A percentile compares a stretch with the other conserved stretches of the same genome.
phyloP scores from a whole-genome alignment of 2,329 filamentous ascomycete species.

The Monosporascus sp. region DNA sequence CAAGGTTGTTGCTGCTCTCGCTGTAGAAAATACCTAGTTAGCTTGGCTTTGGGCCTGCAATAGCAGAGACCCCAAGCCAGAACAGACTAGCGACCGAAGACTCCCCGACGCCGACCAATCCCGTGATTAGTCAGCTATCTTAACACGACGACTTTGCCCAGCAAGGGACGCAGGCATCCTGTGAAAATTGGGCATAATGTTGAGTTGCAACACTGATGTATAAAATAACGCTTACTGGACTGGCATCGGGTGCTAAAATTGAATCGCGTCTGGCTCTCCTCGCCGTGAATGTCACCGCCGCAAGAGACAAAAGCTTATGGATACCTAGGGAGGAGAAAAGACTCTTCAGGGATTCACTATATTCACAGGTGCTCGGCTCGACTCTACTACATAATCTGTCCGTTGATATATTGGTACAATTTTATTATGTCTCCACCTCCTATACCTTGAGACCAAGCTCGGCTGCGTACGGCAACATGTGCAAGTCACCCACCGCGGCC shows the following conservation, averaged over 20 bases:
- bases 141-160: no score
- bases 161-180: no score
- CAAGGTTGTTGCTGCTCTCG: constrained; percentile 28
- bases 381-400: constrained; percentile 27
- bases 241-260: no score
- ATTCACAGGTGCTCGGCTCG: constrained; percentile 37
- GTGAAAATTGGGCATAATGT: no score
- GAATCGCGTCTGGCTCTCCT: no score
- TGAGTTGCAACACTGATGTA: no score
- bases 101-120: background rate
- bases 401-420: constrained; percentile 39
- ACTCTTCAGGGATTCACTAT: constrained; percentile 37
- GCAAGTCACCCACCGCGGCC: constrained; percentile 84
- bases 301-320: no score
- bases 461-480: constrained; percentile 84
- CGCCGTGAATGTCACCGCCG: no score
- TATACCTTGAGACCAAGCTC: constrained; percentile 95
- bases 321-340: no score
- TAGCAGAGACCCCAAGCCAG: background rate
- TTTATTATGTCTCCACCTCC: constrained; percentile 32
- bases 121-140: background rate
- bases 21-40: constrained; percentile 3
- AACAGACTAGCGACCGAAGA: background rate
- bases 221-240: no score
- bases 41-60: background rate